Evolutionary conservation across 2,329 filamentous ascomycete genomes (phyloP).

Genomic region (Phialophora tarda): DNA sequence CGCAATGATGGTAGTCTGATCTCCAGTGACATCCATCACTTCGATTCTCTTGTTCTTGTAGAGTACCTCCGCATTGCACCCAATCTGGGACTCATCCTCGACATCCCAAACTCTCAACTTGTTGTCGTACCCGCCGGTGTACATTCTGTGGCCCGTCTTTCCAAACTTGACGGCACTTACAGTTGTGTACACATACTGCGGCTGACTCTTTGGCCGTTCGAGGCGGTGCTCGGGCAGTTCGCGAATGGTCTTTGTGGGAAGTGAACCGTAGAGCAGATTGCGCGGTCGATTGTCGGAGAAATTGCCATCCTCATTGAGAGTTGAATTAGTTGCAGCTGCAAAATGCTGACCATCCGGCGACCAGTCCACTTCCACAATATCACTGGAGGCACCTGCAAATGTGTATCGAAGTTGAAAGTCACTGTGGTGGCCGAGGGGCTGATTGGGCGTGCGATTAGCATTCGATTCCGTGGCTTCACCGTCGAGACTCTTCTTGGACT

Average conservation of each 20-base stretch:
- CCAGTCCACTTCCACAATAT: slow-evolving; percentile 64
- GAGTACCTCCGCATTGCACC: slow-evolving; percentile 46
- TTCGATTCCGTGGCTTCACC: background rate
- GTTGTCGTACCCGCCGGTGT: slow-evolving; percentile 62
- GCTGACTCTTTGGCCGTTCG: slow-evolving; percentile 15
- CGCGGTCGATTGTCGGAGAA: slow-evolving; percentile 42
- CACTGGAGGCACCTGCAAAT: slow-evolving; percentile 64
- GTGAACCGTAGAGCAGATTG: slow-evolving; percentile 46
- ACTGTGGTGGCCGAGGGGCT: background rate
- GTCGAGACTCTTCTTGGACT: background rate
- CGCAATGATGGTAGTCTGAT: slow-evolving; percentile 50
- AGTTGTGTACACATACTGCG: slow-evolving; percentile 59
- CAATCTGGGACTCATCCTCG: slow-evolving; percentile 38
- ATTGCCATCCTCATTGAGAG: slow-evolving; percentile 41
- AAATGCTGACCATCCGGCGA: slow-evolving; percentile 60
- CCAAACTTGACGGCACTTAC: slow-evolving; percentile 62
- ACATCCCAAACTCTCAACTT: slow-evolving; percentile 63
- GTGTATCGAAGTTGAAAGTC: slow-evolving; percentile 6
- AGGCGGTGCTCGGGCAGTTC: slow-evolving; percentile 59
- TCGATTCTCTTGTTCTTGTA: slow-evolving; percentile 58
- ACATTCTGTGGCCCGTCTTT: slow-evolving; percentile 52
- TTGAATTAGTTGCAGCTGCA: slow-evolving; percentile 59
- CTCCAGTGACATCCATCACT: slow-evolving; percentile 55
- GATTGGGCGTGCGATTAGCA: background rate
- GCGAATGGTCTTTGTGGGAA: slow-evolving; percentile 48